Evolutionary conservation across 139 green algal genomes (phyloP).

Genomic region (Asterochloris sp.): DNA sequence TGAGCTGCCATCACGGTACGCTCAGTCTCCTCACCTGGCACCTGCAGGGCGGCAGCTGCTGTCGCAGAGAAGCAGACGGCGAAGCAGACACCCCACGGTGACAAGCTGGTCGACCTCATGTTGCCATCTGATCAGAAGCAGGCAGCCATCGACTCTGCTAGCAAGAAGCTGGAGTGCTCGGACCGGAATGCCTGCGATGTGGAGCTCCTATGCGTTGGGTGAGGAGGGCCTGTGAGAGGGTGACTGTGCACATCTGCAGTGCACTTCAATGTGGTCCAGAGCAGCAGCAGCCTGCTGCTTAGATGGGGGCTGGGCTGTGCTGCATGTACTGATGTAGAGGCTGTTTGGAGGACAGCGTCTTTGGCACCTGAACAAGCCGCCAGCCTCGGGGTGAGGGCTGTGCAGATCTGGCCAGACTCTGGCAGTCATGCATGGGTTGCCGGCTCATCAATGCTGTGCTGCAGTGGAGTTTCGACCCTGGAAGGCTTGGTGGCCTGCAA

Average conservation of each 20-base stretch:
- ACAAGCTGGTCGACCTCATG: conserved; percentile 73
- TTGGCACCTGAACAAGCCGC: no score
- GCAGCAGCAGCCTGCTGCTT: background rate
- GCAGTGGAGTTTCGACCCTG: no score
- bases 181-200: conserved; percentile 91
- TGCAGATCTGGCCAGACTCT: no score
- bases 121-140: conserved; percentile 40
- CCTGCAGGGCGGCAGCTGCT: background rate
- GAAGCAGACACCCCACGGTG: conserved; percentile 63
- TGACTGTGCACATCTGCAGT: background rate
- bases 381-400: no score
- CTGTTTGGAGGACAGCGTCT: no score
- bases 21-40: no score
- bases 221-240: background rate
- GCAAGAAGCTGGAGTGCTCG: conserved; percentile 70
- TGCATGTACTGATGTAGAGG: background rate
- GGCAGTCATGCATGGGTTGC: no score
- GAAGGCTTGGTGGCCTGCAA: no score
- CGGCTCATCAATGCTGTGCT: no score
- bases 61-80: background rate
- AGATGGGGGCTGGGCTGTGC: background rate
- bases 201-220: conserved; percentile 84
- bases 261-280: background rate
- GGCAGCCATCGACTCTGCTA: conserved; percentile 47
- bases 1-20: no score